These are phyloP conservation scores for Boletus rubropictus DNA, from an alignment of 768 basidiomycete species.

Conservation along the genomic window DNA sequence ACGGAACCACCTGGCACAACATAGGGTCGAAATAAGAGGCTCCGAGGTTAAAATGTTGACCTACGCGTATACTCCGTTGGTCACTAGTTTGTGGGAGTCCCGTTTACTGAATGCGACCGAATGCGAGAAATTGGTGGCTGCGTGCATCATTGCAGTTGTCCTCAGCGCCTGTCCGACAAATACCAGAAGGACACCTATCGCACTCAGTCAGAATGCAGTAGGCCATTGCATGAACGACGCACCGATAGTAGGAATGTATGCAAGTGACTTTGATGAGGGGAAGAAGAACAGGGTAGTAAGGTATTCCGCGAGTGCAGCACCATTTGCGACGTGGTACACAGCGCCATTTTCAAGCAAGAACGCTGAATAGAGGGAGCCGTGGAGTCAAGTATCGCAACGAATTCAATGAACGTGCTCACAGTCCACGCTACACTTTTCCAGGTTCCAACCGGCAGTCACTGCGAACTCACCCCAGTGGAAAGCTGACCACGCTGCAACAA, in stretches of 20 bases:
- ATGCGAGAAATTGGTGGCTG: slow-evolving; percentile 91
- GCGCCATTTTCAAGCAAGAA: slow-evolving; percentile 89
- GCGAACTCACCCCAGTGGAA: slow-evolving; percentile 96
- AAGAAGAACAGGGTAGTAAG: slow-evolving; percentile 61
- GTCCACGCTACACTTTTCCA: slow-evolving; percentile 85
- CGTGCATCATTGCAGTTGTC: slow-evolving; percentile 94
- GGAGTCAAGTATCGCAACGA: not conserved
- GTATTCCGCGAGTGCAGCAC: slow-evolving; percentile 75
- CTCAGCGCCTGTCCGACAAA: slow-evolving; percentile 71
- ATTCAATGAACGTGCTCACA: slow-evolving; percentile 52
- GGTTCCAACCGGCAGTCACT: slow-evolving; percentile 94
- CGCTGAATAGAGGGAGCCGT: slow-evolving; percentile 42
- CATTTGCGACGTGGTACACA: slow-evolving; percentile 81
- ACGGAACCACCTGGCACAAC: slow-evolving; percentile 44
- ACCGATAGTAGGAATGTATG: slow-evolving; percentile 61
- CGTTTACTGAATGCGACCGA: slow-evolving; percentile 71
- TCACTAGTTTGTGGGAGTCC: slow-evolving; percentile 73
- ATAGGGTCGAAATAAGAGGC: not conserved
- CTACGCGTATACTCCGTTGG: slow-evolving; percentile 83
- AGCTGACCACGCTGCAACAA: slow-evolving; percentile 71
- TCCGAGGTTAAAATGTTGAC: slow-evolving; percentile 22
- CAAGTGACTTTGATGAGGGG: slow-evolving; percentile 55
- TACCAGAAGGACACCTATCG: slow-evolving; percentile 58
- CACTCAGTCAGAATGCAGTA: not conserved
- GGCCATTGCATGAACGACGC: slow-evolving; percentile 15